Evolutionary conservation across 352 stramenopile genomes (phyloP).

Genomic region (Globisporangium paddicum): DNA sequence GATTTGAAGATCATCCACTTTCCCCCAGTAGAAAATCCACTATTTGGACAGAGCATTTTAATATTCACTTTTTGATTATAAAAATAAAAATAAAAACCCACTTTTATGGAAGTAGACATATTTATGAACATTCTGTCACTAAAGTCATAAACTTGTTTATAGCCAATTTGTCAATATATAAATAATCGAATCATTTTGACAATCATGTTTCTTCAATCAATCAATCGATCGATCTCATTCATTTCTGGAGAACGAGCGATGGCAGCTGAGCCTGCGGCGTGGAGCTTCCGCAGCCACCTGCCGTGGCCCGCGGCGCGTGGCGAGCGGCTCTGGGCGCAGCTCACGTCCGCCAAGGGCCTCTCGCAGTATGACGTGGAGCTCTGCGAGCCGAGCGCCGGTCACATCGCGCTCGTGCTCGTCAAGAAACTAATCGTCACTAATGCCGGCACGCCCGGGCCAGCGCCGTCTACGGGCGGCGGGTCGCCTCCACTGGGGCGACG

Average conservation of each 20-base stretch:
- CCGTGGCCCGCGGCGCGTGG: constrained; percentile 14
- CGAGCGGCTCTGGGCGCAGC: constrained; percentile 12
- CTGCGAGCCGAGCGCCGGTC: constrained; percentile 15
- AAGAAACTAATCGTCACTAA: neutral
- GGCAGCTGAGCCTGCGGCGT: neutral
- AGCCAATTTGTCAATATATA: too few relatives aligned
- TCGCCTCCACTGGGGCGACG: constrained; percentile 1
- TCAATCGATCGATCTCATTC: neutral
- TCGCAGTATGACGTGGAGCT: constrained; percentile 16
- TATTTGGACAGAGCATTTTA: too few relatives aligned
- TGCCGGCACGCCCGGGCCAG: neutral
- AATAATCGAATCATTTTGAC: too few relatives aligned
- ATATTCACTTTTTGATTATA: too few relatives aligned
- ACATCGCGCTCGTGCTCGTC: constrained; percentile 16
- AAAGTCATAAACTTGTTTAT: too few relatives aligned
- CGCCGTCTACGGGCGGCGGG: neutral
- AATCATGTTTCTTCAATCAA: too few relatives aligned
- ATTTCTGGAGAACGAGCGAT: neutral
- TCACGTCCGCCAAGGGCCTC: constrained; percentile 6
- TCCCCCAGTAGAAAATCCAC: too few relatives aligned
- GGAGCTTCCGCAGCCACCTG: constrained; percentile 6
- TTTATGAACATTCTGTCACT: too few relatives aligned
- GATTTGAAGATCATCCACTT: too few relatives aligned
- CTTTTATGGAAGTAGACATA: too few relatives aligned
- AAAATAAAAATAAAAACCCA: too few relatives aligned